Base-by-base conservation (phyloP, 106 monocot species). In the Apostasia ramifera region DNA sequence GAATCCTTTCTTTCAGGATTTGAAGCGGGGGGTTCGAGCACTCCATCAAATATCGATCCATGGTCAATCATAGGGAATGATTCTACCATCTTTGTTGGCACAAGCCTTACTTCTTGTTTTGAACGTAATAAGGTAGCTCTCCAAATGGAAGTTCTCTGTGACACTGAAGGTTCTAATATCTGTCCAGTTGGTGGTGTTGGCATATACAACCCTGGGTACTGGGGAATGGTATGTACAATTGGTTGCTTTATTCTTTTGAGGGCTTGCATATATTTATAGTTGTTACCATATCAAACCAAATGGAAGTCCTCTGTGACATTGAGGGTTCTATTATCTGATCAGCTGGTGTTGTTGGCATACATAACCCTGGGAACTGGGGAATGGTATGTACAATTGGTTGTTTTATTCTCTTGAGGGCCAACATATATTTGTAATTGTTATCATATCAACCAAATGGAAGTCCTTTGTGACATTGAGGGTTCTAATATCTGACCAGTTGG, bases 311-410 rank as follows among this genome's bases (percentile, higher is more conserved):
- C 15, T 98, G 97, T 71, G 85, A 71, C 66, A 52, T 13, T 5
- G 45, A 52, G 8, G 82, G 77, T 53, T 69, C 82, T 9, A 79
- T 71, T 83, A 60, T 59, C n/a, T 98, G 97, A 66, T 93, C 92
- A 67, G 45, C 53, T 62, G 74, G 59, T 62, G 97, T 92, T 66
- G 97, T 98, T 74, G 97, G 97, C 38, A 52, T 98, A 40, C 93
- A 93, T 55, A 98, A 98, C 73, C 97, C 97, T 76, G 97, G 97
- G 5, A 93, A 68, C 44, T 98, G 92, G 97, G 97, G 97, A 71
- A 93, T 98, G 97, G 95, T 92, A 82, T 47, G 85, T 71, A 15
- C 44, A 26, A 26, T 26, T 26, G 26, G 26, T 26, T 26, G 26
- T 26, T 26, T 26, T 26, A 26, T 26, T 26, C 26, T 26, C 26